Evolutionary conservation across 768 basidiomycete species (phyloP).

Genomic region (Cystofilobasidium macerans): DNA sequence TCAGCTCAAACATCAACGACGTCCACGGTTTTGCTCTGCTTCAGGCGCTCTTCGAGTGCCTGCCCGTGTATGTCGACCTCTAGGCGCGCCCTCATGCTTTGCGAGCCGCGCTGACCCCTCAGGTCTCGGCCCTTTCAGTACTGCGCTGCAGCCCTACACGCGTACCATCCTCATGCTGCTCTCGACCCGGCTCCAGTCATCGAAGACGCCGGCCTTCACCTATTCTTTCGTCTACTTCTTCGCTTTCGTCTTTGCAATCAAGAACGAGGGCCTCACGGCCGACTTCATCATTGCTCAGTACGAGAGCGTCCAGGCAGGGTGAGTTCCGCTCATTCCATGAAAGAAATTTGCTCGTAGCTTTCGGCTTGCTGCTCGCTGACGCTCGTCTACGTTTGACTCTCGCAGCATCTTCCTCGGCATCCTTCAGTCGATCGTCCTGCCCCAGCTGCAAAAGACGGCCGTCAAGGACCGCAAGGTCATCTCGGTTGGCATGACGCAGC

Average conservation of each 20-base stretch:
- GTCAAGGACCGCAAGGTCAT: constrained; percentile 75
- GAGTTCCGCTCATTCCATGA: constrained; percentile 28
- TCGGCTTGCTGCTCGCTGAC: neutral
- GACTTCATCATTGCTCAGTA: constrained; percentile 67
- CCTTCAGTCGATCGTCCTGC: constrained; percentile 60
- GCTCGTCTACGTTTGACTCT: neutral
- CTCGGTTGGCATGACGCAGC: constrained; percentile 63
- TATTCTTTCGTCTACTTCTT: constrained; percentile 73
- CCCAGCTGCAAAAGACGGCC: constrained; percentile 68
- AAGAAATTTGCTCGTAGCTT: neutral
- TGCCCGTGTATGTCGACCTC: constrained; percentile 57
- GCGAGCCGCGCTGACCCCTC: neutral
- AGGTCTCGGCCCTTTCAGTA: constrained; percentile 39
- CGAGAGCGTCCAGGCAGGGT: constrained; percentile 79
- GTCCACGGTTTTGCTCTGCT: constrained; percentile 82
- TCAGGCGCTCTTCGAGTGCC: constrained; percentile 58
- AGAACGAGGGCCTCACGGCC: constrained; percentile 60
- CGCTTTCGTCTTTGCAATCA: constrained; percentile 61
- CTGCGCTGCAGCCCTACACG: constrained; percentile 59
- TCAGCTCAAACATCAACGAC: constrained; percentile 79
- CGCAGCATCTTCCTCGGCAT: constrained; percentile 77
- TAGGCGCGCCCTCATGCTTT: neutral
- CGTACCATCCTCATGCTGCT: constrained; percentile 60
- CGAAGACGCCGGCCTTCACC: constrained; percentile 78
- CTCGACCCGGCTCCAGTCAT: constrained; percentile 72